phyloP scores from a whole-genome alignment of 495 filamentous ascomycete species.

The Oleoguttula mirabilis region DNA sequence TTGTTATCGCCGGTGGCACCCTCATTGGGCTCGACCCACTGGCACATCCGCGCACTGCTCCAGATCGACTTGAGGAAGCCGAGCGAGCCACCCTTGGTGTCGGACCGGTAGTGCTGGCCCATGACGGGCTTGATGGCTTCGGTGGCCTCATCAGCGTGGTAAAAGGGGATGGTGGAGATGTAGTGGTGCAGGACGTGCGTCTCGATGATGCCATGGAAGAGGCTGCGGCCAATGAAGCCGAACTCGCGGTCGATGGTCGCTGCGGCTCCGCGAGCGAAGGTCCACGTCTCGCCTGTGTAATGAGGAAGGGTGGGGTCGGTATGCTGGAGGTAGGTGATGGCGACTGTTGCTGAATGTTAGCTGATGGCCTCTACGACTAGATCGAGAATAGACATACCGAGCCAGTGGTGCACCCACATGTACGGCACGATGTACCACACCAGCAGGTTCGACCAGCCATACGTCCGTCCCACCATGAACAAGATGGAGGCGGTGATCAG shows the following conservation, averaged over 20 bases:
- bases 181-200: slow-evolving; percentile 88
- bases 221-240: slow-evolving; percentile 72
- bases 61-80: slow-evolving; percentile 44
- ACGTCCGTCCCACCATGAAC: slow-evolving; percentile 42
- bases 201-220: slow-evolving; percentile 87
- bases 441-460: slow-evolving; percentile 70
- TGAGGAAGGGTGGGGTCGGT: slow-evolving; percentile 79
- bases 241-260: slow-evolving; percentile 83
- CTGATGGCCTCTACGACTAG: background rate
- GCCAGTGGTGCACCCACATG: slow-evolving; percentile 98
- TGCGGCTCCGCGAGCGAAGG: slow-evolving; percentile 72
- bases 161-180: slow-evolving; percentile 75
- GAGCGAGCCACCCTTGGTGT: slow-evolving; percentile 51
- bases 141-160: slow-evolving; percentile 79
- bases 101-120: slow-evolving; percentile 65
- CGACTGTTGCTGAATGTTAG: slow-evolving; percentile 21
- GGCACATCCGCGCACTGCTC: slow-evolving; percentile 55
- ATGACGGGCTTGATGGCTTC: slow-evolving; percentile 75
- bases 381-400: slow-evolving; percentile 42
- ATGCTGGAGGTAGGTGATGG: slow-evolving; percentile 73
- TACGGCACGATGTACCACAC: slow-evolving; percentile 95
- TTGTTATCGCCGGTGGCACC: slow-evolving; percentile 43
- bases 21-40: slow-evolving; percentile 59
- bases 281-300: slow-evolving; percentile 66
- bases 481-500: slow-evolving; percentile 25